A percentile compares a stretch with the other conserved stretches of the same genome.
These are phyloP conservation scores for Blastocystis sp. DNA, from an alignment of 352 stramenopile genomes.

Conservation along the genomic window DNA sequence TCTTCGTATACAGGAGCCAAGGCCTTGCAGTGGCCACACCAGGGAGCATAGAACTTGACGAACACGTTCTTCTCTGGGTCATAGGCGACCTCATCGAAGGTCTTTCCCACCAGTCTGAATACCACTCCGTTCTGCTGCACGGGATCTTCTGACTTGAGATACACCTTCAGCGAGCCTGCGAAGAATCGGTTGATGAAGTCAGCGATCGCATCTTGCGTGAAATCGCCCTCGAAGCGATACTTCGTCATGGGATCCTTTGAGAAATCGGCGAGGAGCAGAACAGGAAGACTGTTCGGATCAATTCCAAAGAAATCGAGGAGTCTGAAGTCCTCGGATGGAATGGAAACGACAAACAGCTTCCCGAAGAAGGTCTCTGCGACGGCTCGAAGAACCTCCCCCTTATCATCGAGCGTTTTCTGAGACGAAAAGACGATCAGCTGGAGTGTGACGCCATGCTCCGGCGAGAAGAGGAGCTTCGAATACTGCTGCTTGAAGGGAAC, in stretches of 20 bases:
- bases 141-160: background rate
- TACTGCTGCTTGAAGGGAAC: background rate
- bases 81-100: background rate
- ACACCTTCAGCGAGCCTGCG: background rate
- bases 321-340: background rate
- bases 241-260: background rate
- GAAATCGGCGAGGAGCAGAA: background rate
- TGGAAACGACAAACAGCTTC: background rate
- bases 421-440: background rate
- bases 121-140: background rate
- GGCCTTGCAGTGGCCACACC: constrained; percentile 68
- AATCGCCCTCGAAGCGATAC: background rate
- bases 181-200: background rate
- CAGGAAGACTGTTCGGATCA: background rate
- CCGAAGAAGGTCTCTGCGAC: background rate
- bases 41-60: constrained; percentile 67
- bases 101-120: background rate
- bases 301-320: background rate
- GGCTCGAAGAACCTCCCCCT: background rate
- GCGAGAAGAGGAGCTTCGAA: background rate
- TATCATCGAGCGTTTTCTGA: background rate
- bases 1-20: constrained; percentile 75
- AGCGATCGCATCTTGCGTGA: background rate
- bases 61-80: constrained; percentile 37
- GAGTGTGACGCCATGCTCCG: background rate